These are phyloP conservation scores for Diaporthe sp. DNA, from an alignment of 2,329 filamentous ascomycete species.

Conservation along the genomic window DNA sequence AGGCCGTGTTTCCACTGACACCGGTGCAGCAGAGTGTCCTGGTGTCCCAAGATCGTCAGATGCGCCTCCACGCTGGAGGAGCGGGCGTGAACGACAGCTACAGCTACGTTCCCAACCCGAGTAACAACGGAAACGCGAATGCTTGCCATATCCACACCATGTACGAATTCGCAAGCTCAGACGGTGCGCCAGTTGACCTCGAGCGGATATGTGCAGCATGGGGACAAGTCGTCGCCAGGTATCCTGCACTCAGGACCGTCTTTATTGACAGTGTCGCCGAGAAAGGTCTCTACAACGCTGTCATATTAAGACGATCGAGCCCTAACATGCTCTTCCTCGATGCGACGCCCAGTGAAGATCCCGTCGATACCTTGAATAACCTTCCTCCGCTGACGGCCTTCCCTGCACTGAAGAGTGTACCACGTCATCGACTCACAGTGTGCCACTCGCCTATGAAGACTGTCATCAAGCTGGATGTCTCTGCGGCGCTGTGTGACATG, in stretches of 20 bases:
- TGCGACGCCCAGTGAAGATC: slow-evolving; percentile 55
- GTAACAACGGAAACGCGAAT: slow-evolving; percentile 49
- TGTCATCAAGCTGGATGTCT: slow-evolving; percentile 64
- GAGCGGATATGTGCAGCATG: slow-evolving; percentile 63
- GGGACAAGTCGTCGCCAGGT: slow-evolving; percentile 62
- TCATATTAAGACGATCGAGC: slow-evolving; percentile 62
- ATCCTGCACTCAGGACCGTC: slow-evolving; percentile 63
- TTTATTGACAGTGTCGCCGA: slow-evolving; percentile 66
- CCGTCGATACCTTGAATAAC: slow-evolving; percentile 55
- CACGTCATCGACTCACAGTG: slow-evolving; percentile 65
- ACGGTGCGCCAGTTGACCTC: slow-evolving; percentile 57
- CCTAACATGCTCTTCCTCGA: slow-evolving; percentile 69
- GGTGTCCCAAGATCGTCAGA: slow-evolving; percentile 57
- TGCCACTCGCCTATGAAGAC: slow-evolving; percentile 61
- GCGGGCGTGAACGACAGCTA: slow-evolving; percentile 15
- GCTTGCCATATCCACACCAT: slow-evolving; percentile 61
- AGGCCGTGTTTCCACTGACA: slow-evolving; percentile 64
- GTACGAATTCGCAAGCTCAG: slow-evolving; percentile 61
- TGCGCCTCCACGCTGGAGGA: slow-evolving; percentile 32
- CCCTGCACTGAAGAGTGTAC: slow-evolving; percentile 52
- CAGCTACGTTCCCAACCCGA: slow-evolving; percentile 32
- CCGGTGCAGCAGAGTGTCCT: slow-evolving; percentile 65
- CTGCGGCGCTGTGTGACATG: slow-evolving; percentile 65
- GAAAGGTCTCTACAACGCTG: slow-evolving; percentile 64
- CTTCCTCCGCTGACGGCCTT: slow-evolving; percentile 57